phyloP scores from a whole-genome alignment of 129 eudicot species.

The Flaveria robusta region DNA sequence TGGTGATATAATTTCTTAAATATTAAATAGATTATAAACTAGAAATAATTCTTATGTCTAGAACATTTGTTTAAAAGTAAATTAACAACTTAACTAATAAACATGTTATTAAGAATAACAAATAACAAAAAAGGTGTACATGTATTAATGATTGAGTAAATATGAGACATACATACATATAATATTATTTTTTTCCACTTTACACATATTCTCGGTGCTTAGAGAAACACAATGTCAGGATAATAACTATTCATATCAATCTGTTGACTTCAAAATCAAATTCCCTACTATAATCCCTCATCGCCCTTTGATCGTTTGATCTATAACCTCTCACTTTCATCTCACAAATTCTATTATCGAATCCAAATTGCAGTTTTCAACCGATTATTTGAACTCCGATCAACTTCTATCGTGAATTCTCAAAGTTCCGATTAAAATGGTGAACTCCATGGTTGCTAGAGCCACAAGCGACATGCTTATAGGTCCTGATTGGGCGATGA shows the following conservation, averaged over 20 bases:
- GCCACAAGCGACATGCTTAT: slow-evolving; percentile 63
- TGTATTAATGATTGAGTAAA: not conserved
- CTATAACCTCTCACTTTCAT: slow-evolving; percentile 11
- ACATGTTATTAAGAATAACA: no score
- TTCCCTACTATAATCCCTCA: not conserved
- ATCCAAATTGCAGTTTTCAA: not conserved
- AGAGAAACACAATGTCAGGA: slow-evolving; percentile 15
- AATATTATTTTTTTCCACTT: not conserved
- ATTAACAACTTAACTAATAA: no score
- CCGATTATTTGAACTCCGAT: slow-evolving; percentile 7
- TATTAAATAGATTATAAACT: no score
- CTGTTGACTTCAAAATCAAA: slow-evolving; percentile 27
- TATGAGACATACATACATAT: not conserved
- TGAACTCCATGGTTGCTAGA: slow-evolving; percentile 78
- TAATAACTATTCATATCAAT: slow-evolving; percentile 10
- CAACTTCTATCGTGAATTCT: not conserved
- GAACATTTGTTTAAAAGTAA: no score
- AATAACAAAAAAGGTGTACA: no score
- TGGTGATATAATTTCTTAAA: no score
- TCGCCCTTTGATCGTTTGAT: slow-evolving; percentile 27
- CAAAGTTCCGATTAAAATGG: slow-evolving; percentile 46
- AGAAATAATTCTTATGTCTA: no score
- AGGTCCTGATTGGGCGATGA: slow-evolving; percentile 63
- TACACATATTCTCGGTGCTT: slow-evolving; percentile 7
- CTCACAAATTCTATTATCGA: not conserved